These are phyloP conservation scores for Pyrus betulifolia DNA, from an alignment of 306 rosid species.

Conservation along the genomic window DNA sequence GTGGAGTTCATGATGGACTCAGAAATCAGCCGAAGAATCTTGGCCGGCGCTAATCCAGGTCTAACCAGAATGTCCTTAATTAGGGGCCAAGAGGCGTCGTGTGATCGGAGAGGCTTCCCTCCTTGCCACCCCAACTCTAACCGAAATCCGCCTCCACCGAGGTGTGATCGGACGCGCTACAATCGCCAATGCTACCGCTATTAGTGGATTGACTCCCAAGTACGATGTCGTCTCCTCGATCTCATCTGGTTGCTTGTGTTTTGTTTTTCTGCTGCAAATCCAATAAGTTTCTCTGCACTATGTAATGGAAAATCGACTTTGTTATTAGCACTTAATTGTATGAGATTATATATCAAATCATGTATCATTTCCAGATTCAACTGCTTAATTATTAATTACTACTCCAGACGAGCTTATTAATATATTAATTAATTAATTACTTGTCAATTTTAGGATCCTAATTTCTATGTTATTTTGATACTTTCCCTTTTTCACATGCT, in stretches of 20 bases:
- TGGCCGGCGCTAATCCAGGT: background rate
- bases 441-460: too few relatives aligned
- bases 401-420: too few relatives aligned
- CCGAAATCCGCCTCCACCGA: background rate
- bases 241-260: background rate
- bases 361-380: too few relatives aligned
- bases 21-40: background rate
- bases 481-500: too few relatives aligned
- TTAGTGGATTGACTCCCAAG: background rate
- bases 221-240: background rate
- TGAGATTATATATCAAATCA: too few relatives aligned
- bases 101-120: background rate
- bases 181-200: background rate
- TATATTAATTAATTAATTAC: too few relatives aligned
- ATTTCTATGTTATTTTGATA: too few relatives aligned
- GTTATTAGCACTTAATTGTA: too few relatives aligned
- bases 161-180: background rate
- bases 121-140: background rate
- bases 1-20: background rate
- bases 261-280: too few relatives aligned
- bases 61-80: rapidly evolving
- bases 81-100: background rate
- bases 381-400: too few relatives aligned
- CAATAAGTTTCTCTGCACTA: too few relatives aligned
- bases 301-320: too few relatives aligned